Base-by-base conservation (phyloP, 208 protist genomes). In the Phytomonas serpens region DNA sequence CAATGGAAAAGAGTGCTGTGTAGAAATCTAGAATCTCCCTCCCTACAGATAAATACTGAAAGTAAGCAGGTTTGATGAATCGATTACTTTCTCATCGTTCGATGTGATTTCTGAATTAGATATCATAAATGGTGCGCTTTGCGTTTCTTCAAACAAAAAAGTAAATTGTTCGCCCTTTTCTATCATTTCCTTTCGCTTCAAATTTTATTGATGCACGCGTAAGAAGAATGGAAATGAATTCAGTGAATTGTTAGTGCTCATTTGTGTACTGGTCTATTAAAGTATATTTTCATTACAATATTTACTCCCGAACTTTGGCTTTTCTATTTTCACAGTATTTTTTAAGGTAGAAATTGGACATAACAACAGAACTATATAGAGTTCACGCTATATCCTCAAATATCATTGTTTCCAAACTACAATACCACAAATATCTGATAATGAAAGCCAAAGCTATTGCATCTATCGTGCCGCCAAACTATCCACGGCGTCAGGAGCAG, bases 401-500 rank as follows among this genome's bases (percentile, higher is more conserved):
- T 6, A 6, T 67, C n/a, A 38, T 67, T 27, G 19, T 37, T 62
- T 62, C 23, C 19, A 38, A 67, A 19, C 4, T 67, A 67, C 19
- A 61, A 67, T 57, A 7, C 23, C n/a, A 51, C 37, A 5, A 67
- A 51, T 67, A 51, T 62, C 1, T 67, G 23, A 61, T 6, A 67
- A 51, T 67, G 34, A 47, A 67, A 67, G 38, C 34, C 37, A 19
- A 51, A 67, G 40, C 34, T n/a, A 67, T 67, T 6, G 63, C 16
- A 67, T 69, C 70, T 57, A 78, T 94, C 13, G 51, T 92, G 3
- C 66, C 31, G 69, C 83, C 89, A 13, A 68, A 71, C 37, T 92
- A 94, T 78, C 89, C 89, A 3, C 69, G 77, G 51, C 67, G 74
- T 69, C 78, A 84, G 69, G 70, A 63, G 23, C 89, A 94, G 77